Evolutionary conservation across 495 filamentous ascomycete species (phyloP), one percentile per base, ranked within the genome.

Genomic region (Neurospora sp.): DNA sequence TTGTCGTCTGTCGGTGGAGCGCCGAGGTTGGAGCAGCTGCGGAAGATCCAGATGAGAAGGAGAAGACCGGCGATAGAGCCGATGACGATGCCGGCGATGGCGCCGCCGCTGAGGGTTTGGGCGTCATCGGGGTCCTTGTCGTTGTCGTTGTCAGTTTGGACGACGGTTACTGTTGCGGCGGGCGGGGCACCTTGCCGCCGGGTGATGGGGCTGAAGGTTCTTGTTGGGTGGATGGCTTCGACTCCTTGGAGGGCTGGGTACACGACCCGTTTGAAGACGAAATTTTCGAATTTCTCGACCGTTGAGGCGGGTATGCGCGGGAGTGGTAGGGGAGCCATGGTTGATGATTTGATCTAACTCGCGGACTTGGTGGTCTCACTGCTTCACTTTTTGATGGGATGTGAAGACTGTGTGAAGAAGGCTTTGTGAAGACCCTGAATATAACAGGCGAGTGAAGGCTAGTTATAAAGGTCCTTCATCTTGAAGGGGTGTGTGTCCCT

Each of bases 61-160:
- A 90, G 80, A 1, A 89, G 81, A 8, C 88, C 88, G 69, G 79
- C 86, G 70, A 90, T 86, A 27, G 85, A 84, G 41, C 88, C 88
- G 76, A 90, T 84, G 70, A 90, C 88, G 73, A 90, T 89, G 49
- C 88, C 88, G 1, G 88, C 88, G 54, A 90, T 89, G 2, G 81
- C 87, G 31, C 88, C 88, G 20, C 87, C 83, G 23, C 81, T 82
- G 18, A 90, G 81, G 18, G 80, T 86, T n/a, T 78, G 44, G 5
- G 79, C 72, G 44, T 49, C 66, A 71, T 75, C 31, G 20, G 72
- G 71, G 38, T 73, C 40, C 71, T 72, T 66, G n/a, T 54, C 40
- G 72, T 72, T 54, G 72, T 12, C 20, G 44, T 14, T 23, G 46
- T 39, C 20, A 39, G 35, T 12, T 18, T 74, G 8, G 72, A 77